Percentiles rank a stretch among this genome's conserved stretches.
Conservation (phyloP, 2,329 filamentous ascomycete genomes). For the Cladophialophora bantiana region DNA sequence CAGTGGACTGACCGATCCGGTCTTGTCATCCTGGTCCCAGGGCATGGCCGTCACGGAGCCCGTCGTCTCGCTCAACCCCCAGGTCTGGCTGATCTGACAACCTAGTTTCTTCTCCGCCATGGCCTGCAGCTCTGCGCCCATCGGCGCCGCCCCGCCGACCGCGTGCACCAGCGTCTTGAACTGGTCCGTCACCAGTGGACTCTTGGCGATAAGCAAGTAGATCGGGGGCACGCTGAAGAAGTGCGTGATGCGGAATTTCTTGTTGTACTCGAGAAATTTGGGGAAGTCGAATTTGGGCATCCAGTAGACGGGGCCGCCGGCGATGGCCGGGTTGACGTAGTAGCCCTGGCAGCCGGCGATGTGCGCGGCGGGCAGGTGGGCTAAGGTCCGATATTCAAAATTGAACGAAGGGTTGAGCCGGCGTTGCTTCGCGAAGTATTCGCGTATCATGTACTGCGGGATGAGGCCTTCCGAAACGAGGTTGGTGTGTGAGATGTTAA, state of each 20-base stretch:
- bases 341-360: slow-evolving; percentile 58
- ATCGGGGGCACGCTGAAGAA: slow-evolving; percentile 70
- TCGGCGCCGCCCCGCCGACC: slow-evolving; percentile 62
- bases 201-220: slow-evolving; percentile 66
- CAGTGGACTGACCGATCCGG: slow-evolving; percentile 33
- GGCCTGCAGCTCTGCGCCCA: slow-evolving; percentile 62
- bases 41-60: slow-evolving; percentile 38
- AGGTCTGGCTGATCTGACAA: slow-evolving; percentile 36
- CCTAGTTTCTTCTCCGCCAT: slow-evolving; percentile 60
- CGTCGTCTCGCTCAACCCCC: slow-evolving; percentile 39
- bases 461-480: slow-evolving; percentile 50
- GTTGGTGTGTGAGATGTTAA: slow-evolving; percentile 54
- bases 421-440: slow-evolving; percentile 40
- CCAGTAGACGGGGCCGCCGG: slow-evolving; percentile 64
- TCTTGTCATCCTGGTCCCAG: slow-evolving; percentile 36
- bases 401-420: slow-evolving; percentile 43
- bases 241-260: slow-evolving; percentile 58
- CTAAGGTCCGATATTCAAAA: slow-evolving; percentile 49
- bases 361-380: slow-evolving; percentile 57
- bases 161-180: slow-evolving; percentile 59
- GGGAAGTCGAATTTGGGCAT: slow-evolving; percentile 67
- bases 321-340: slow-evolving; percentile 55
- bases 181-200: slow-evolving; percentile 62
- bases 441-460: slow-evolving; percentile 40
- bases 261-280: slow-evolving; percentile 62